These are phyloP conservation scores for Camelina sativa DNA, from an alignment of 345 rosid species.

Conservation along the genomic window DNA sequence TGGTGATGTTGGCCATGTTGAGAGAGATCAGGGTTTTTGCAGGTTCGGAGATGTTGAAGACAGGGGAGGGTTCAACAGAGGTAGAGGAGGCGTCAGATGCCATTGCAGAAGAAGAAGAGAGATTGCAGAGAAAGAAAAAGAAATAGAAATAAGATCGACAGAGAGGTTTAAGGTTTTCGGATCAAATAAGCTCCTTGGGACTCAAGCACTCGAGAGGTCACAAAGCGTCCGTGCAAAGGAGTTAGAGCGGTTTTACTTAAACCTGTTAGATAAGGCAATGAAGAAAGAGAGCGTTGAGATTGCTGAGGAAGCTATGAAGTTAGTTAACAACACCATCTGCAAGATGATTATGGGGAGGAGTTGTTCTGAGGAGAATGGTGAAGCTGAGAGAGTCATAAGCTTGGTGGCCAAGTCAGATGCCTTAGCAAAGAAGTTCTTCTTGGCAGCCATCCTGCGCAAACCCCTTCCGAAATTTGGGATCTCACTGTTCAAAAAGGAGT, in stretches of 20 bases:
- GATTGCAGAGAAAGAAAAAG: no score
- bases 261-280: conserved; percentile 24
- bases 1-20: neutral
- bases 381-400: conserved; percentile 32
- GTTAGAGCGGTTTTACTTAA: conserved; percentile 6
- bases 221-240: conserved; percentile 6
- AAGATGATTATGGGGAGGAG: conserved; percentile 43
- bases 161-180: no score
- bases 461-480: neutral
- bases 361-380: conserved; percentile 28
- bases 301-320: conserved; percentile 33
- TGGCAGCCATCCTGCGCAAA: neutral
- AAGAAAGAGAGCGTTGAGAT: conserved; percentile 8
- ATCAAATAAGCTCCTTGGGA: conserved; percentile 33
- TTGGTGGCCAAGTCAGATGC: conserved; percentile 29
- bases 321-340: conserved; percentile 30
- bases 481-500: conserved; percentile 2
- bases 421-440: conserved; percentile 28
- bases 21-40: neutral
- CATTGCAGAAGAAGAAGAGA: no score
- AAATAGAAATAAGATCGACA: no score
- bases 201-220: conserved; percentile 30
- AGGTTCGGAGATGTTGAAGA: neutral
- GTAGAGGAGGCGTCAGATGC: rapidly evolving
- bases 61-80: neutral